Percentiles rank a stretch among this genome's conserved stretches.
phyloP scores from a whole-genome alignment of 2,329 filamentous ascomycete genomes.

The Xylariaceae sp. region DNA sequence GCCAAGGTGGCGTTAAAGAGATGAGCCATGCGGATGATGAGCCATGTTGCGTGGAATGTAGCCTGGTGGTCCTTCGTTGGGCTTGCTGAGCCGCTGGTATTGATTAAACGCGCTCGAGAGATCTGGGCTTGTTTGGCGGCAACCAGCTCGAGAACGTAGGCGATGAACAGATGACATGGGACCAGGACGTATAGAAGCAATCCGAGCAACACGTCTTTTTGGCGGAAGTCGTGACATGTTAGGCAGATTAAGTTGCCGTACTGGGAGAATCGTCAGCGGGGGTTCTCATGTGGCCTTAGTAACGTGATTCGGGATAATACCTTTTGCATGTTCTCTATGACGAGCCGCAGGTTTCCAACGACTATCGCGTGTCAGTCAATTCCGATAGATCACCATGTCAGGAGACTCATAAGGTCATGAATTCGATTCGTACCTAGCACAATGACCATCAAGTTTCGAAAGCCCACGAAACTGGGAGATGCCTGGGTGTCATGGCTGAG shows the following conservation, averaged over 20 bases:
- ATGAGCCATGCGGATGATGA: constrained; percentile 72
- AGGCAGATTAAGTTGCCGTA: constrained; percentile 95
- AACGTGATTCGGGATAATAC: constrained; percentile 37
- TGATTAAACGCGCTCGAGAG: constrained; percentile 48
- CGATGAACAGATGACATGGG: constrained; percentile 83
- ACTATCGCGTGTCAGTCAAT: constrained; percentile 47
- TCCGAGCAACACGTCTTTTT: constrained; percentile 70
- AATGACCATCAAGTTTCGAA: constrained; percentile 93
- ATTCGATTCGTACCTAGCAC: constrained; percentile 61
- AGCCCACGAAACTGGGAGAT: constrained; percentile 82
- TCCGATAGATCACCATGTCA: background rate
- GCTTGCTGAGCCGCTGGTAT: constrained; percentile 46
- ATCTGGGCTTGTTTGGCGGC: constrained; percentile 74
- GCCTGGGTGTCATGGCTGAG: constrained; percentile 75
- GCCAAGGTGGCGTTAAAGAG: constrained; percentile 77
- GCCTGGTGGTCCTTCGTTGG: constrained; percentile 57
- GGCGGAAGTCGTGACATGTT: constrained; percentile 79
- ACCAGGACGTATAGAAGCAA: constrained; percentile 78
- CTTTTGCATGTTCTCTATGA: constrained; percentile 97
- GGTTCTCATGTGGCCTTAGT: constrained; percentile 13
- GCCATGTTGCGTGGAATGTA: constrained; percentile 72
- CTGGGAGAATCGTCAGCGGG: constrained; percentile 40
- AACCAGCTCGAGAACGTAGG: constrained; percentile 80
- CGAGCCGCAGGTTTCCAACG: constrained; percentile 85
- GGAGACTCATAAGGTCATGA: no score